Evolutionary conservation across 129 eudicot genomes (phyloP), one percentile per base, ranked within the genome.

Genomic region (Dittrichia graveolens): DNA sequence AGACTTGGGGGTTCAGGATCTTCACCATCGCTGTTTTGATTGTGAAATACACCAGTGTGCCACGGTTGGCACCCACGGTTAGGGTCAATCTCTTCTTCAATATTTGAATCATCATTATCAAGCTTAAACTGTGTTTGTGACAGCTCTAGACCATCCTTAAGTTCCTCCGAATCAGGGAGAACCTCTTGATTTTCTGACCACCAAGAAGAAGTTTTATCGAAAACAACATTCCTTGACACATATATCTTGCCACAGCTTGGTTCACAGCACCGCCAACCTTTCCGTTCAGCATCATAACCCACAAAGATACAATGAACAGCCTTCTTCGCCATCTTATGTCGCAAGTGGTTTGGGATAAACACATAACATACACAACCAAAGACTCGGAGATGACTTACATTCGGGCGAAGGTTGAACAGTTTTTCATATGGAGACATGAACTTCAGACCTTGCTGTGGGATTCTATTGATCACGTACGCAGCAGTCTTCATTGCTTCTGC

Each of bases 141-240:
- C 5, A 47, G 2, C 24, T 57, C 14, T 5, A 62, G 19, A 9
- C 4, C 70, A 45, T 56, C 57, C 13, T 58, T 60, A 4, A 60
- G 39, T 2, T 3, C 0, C 8, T 14, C 0, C 5, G 50, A 40
- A 15, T 24, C 52, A 4, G 31, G 69, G 0, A 43, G 13, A 13
- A 46, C 48, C 7, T 66, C 43, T 5, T 35, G 50, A 0, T 62
- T 12, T 13, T 14, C 8, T 2, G 72, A 42, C 79, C 72, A 73
- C 70, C 71, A 61, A 1, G 71, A 48, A 3, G 70, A 73, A 2
- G 43, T 43, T 34, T 75, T 66, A 54, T 75, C 79, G 41, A 75
- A 75, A 12, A 65, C 16, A 4, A 50, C 57, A 50, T 50, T 12
- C 1, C 57, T 13, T 13, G 57, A 50, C 11, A 50, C 57, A 45